Evolutionary conservation across 352 stramenopile genomes (phyloP).

Genomic region (Globisporangium orthogonon): DNA sequence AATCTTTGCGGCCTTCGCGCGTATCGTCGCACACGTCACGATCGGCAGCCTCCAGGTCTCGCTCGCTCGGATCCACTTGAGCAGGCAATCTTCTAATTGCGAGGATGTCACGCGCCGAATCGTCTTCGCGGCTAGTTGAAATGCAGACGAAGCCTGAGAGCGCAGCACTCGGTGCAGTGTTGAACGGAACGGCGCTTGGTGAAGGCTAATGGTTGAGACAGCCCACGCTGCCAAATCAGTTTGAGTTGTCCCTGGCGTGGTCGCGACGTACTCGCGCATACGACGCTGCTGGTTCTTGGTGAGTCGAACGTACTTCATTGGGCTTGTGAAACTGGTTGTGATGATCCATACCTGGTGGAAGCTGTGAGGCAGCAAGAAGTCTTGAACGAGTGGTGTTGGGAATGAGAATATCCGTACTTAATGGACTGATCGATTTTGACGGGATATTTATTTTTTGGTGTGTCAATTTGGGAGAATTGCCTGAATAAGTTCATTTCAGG

Average conservation of each 20-base stretch:
- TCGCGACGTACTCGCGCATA: not conserved
- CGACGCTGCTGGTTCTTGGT: not conserved
- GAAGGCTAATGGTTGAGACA: not conserved
- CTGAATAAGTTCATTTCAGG: not conserved
- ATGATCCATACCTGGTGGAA: not conserved
- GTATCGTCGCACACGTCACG: not conserved
- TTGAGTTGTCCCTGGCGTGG: not conserved
- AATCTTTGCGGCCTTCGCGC: not conserved
- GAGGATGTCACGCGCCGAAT: not conserved
- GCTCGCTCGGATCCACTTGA: not conserved
- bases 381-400: not conserved
- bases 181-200: not conserved
- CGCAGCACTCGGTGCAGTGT: not conserved
- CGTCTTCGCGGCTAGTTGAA: not conserved
- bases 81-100: not conserved
- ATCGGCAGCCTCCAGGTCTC: not conserved
- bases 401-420: not conserved
- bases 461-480: not conserved
- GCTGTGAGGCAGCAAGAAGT: not conserved
- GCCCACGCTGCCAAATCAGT: not conserved
- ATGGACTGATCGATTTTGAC: not conserved
- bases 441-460: not conserved
- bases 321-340: not conserved
- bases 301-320: not conserved
- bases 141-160: not conserved